A percentile compares a stretch with the other conserved stretches of the same genome.
Conservation (phyloP, 2,329 filamentous ascomycete genomes). For the Paracoccidioides brasiliensis region DNA sequence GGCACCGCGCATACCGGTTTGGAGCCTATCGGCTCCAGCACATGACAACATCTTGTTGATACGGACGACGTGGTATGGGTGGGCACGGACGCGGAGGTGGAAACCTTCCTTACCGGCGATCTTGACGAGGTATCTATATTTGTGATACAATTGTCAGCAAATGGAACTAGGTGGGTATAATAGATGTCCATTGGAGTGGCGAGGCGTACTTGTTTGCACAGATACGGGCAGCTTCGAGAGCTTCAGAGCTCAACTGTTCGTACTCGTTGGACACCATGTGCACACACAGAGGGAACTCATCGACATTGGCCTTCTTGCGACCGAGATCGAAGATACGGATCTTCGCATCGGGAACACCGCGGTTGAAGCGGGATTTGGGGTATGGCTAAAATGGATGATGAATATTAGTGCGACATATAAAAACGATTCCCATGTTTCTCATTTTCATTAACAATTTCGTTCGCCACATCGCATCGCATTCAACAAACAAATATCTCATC, state of each 20-base stretch:
- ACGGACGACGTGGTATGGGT: conserved; percentile 99
- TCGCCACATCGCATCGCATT: background rate
- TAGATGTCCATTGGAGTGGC: background rate
- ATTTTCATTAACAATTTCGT: background rate
- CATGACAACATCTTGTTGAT: conserved; percentile 99
- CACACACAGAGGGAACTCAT: conserved; percentile 98
- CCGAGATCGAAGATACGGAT: conserved; percentile 98
- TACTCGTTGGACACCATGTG: conserved; percentile 99
- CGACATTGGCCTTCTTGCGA: conserved; percentile 95
- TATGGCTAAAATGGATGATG: conserved; percentile 52
- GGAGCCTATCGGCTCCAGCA: conserved; percentile 99
- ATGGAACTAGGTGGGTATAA: conserved; percentile 40
- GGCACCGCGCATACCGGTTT: conserved; percentile 99
- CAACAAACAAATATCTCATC: background rate
- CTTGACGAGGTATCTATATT: conserved; percentile 51
- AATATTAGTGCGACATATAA: background rate
- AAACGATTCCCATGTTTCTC: background rate
- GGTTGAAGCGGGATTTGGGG: conserved; percentile 99
- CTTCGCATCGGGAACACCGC: conserved; percentile 76
- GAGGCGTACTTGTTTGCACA: conserved; percentile 89
- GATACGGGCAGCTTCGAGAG: conserved; percentile 98
- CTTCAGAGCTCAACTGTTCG: conserved; percentile 99
- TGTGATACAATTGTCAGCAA: background rate
- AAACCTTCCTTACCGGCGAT: conserved; percentile 57
- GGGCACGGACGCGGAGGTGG: conserved; percentile 65